Evolutionary conservation across 495 filamentous ascomycete species (phyloP).

Genomic region (Penicillium samsonianum): DNA sequence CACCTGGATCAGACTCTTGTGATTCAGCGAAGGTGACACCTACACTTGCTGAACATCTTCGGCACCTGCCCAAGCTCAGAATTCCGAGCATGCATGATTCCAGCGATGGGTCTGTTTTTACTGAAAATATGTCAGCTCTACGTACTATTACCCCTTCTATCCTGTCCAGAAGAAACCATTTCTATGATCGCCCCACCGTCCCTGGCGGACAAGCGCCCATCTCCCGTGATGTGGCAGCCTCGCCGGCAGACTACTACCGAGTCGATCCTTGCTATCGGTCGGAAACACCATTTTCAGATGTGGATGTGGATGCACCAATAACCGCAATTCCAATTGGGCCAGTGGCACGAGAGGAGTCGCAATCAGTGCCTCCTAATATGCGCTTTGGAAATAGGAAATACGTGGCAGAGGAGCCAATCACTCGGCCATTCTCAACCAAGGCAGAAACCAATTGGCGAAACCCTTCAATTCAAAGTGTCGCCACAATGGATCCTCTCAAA

Average conservation of each 20-base stretch:
- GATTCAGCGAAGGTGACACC: conserved; percentile 43
- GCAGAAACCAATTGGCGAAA: conserved; percentile 15
- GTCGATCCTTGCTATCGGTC: neutral
- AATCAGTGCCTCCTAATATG: conserved; percentile 95
- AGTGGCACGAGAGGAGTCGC: conserved; percentile 69
- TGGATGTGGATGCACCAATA: conserved; percentile 87
- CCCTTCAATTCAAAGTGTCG: conserved; percentile 8
- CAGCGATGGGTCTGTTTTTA: conserved; percentile 7
- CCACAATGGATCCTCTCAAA: conserved; percentile 15
- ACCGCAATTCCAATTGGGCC: conserved; percentile 70
- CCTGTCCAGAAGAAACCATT: neutral
- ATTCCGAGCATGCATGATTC: conserved; percentile 44
- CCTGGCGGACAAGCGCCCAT: neutral
- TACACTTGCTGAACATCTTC: conserved; percentile 42
- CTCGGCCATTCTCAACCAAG: conserved; percentile 27
- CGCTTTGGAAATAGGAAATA: conserved; percentile 40
- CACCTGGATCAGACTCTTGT: conserved; percentile 38
- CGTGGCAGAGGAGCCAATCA: conserved; percentile 14
- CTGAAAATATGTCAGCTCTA: neutral
- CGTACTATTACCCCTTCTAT: conserved; percentile 4
- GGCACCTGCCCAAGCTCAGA: conserved; percentile 57
- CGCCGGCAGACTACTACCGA: neutral
- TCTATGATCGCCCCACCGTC: neutral
- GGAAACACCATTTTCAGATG: conserved; percentile 78
- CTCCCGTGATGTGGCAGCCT: neutral